These are phyloP conservation scores for Ceratocystis albifundus DNA, from an alignment of 2,329 filamentous ascomycete species.

Conservation along the genomic window DNA sequence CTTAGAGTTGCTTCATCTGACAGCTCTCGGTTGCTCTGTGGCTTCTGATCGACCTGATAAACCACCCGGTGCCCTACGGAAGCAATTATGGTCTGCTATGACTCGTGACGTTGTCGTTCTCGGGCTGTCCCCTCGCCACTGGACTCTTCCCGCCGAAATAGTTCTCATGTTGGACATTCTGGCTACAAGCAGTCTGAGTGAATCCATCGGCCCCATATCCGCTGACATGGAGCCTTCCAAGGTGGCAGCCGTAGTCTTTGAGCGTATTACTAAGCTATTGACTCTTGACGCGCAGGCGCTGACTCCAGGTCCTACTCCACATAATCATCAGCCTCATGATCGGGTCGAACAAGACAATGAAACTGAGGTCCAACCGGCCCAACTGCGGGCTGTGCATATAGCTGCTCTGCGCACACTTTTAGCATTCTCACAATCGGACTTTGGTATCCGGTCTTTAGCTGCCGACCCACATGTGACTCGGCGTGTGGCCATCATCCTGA, in stretches of 20 bases:
- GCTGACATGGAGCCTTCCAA: slow-evolving; percentile 35
- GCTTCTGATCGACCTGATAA: slow-evolving; percentile 28
- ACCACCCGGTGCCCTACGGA: slow-evolving; percentile 26
- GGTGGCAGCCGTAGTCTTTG: slow-evolving; percentile 42
- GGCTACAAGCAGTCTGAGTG: slow-evolving; percentile 50
- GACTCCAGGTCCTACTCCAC: slow-evolving; percentile 31
- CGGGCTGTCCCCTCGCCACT: slow-evolving; percentile 46
- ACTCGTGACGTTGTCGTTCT: slow-evolving; percentile 55
- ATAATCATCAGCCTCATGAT: slow-evolving; percentile 35
- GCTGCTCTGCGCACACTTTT: slow-evolving; percentile 41
- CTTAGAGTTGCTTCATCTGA: slow-evolving; percentile 44
- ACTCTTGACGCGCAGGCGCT: slow-evolving; percentile 28
- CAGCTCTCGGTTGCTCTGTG: slow-evolving; percentile 49
- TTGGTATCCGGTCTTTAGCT: slow-evolving; percentile 55
- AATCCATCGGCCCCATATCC: slow-evolving; percentile 55
- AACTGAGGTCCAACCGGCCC: slow-evolving; percentile 26
- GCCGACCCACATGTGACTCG: slow-evolving; percentile 59
- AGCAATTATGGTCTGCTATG: slow-evolving; percentile 55
- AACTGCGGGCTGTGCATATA: slow-evolving; percentile 37
- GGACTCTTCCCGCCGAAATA: slow-evolving; percentile 53
- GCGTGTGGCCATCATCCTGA: slow-evolving; percentile 56
- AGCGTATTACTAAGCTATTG: slow-evolving; percentile 52
- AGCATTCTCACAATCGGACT: slow-evolving; percentile 50
- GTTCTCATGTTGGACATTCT: slow-evolving; percentile 54
- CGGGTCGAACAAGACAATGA: slow-evolving; percentile 23